Conservation (phyloP, 2,329 filamentous ascomycete species). For the Aureobasidium sp. region DNA sequence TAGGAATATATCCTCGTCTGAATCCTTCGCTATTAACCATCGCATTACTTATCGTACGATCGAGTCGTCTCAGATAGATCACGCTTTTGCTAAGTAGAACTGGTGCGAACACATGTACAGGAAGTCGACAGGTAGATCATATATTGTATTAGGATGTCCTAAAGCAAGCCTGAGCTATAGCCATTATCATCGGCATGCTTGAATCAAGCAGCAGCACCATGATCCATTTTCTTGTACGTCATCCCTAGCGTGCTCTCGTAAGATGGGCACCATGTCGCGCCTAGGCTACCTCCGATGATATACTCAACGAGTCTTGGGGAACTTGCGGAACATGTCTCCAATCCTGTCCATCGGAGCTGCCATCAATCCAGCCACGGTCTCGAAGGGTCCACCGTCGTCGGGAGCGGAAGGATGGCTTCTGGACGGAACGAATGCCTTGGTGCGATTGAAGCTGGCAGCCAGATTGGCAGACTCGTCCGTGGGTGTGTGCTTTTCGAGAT, state of each 20-base stretch:
- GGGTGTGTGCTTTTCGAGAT: slow-evolving; percentile 15
- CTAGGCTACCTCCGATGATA: neutral
- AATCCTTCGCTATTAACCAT: too few relatives aligned
- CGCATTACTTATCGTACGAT: too few relatives aligned
- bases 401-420: slow-evolving; percentile 16
- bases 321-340: slow-evolving; percentile 49
- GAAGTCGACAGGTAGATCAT: neutral
- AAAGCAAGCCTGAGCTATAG: neutral
- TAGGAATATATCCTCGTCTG: too few relatives aligned
- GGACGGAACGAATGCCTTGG: slow-evolving; percentile 16
- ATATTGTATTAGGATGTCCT: neutral
- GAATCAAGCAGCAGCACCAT: neutral
- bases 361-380: slow-evolving; percentile 49
- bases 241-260: neutral
- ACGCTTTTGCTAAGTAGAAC: too few relatives aligned
- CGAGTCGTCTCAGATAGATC: too few relatives aligned
- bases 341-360: slow-evolving; percentile 52
- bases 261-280: neutral
- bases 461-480: slow-evolving; percentile 9
- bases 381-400: slow-evolving; percentile 42
- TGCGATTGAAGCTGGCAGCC: slow-evolving; percentile 7
- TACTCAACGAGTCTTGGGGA: slow-evolving; percentile 31
- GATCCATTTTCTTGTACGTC: too few relatives aligned
- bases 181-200: neutral
- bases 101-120: too few relatives aligned